Base-by-base conservation (phyloP, 2,329 filamentous ascomycete genomes). In the Sphaerulina populicola region DNA sequence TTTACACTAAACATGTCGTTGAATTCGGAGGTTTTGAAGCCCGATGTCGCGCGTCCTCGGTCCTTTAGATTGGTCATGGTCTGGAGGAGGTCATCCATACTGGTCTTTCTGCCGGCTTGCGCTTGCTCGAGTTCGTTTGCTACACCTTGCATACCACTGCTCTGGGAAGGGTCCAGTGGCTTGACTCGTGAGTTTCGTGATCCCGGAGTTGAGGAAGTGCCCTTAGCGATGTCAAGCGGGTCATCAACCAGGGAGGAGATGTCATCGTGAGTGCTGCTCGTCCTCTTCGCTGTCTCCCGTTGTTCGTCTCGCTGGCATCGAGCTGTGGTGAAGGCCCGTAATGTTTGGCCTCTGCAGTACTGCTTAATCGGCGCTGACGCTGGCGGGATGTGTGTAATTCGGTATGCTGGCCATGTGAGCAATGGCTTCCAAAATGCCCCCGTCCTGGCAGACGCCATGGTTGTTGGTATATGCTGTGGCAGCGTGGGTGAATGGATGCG, bases 201-300 rank as follows among this genome's bases (percentile, higher is more conserved):
- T 8, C 54, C 36, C 9, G 61, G 50, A 9, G 57, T 44, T 15
- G 58, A 53, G 10, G 64, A 57, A n/a, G 57, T 57, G 51, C 56
- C 59, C 49, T 64, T 64, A 43, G 50, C 55, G 53, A 60, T 49
- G 49, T 66, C 63, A 27, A 68, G 60, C 11, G 59, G 53, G 29
- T 40, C 35, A 55, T 68, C 62, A 48, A 67, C 61, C 38, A 65
- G 47, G 41, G 52, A 52, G 39, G 57, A 55, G 51, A 65, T 57
- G 44, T 59, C 56, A 23, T 56, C 49, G 49, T 18, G 51, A 40
- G 50, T 44, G 43, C 38, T 46, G n/a, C 21, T 21, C 4, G 43
- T n/a, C 43, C 44, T 35, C 14, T n/a, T n/a, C 21, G 36, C 40
- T 39, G 21, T 30, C 11, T 7, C 51, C 27, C 47, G 42, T 27